phyloP scores from a whole-genome alignment of 2,329 filamentous ascomycete species.

The Didymella pomorum region DNA sequence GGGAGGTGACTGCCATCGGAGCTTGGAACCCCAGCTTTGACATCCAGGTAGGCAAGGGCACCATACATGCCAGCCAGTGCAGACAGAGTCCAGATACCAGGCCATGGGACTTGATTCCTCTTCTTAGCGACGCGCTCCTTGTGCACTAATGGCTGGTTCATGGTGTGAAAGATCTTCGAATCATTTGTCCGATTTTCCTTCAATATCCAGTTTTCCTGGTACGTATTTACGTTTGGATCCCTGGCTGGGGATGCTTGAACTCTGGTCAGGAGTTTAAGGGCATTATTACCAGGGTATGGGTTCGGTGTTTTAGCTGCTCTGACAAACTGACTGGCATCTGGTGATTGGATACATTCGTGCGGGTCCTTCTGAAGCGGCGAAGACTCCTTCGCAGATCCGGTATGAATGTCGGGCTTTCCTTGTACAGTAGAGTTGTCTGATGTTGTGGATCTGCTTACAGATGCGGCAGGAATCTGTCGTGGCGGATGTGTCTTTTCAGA shows the following conservation, averaged over 20 bases:
- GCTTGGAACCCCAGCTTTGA: constrained; percentile 10
- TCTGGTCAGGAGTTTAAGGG: background rate
- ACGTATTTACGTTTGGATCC: background rate
- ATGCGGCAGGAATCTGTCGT: background rate
- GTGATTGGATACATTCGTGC: background rate
- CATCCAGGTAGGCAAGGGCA: constrained; percentile 23
- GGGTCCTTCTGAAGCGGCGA: background rate
- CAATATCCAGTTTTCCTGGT: background rate
- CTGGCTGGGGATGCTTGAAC: background rate
- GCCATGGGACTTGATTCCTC: constrained; percentile 22
- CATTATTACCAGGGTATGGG: background rate
- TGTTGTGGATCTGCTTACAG: background rate
- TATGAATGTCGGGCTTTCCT: background rate
- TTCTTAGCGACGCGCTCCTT: constrained; percentile 11
- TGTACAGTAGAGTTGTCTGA: background rate
- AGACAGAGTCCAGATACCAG: constrained; percentile 25
- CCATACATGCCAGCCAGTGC: constrained; percentile 21
- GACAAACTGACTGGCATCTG: background rate
- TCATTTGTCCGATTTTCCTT: too few species aligned
- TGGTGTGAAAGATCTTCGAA: background rate
- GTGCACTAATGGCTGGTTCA: constrained; percentile 10
- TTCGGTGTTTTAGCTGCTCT: background rate
- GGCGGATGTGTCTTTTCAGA: background rate
- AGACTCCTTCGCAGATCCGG: constrained; percentile 6
- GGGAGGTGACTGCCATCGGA: constrained; percentile 5